Evolutionary conservation across 495 filamentous ascomycete species (phyloP), one percentile per base, ranked within the genome.

Genomic region (Penicillium manginii): DNA sequence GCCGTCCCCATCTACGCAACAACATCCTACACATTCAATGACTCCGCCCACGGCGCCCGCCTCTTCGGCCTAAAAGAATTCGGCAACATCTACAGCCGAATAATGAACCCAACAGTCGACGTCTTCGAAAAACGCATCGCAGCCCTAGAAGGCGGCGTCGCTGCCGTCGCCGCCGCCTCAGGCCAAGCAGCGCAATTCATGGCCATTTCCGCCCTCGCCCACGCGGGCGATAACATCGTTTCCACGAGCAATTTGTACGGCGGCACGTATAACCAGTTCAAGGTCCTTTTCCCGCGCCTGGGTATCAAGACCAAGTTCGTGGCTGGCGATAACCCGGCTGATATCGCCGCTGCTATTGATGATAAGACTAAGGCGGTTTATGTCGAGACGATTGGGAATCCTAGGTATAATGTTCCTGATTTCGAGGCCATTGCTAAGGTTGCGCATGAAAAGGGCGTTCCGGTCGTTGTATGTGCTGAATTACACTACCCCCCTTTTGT

Each of bases 101-200:
- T 98, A 64, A 96, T 96, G 92, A 98, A 98, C 73, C 94, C 94
- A 2, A 98, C 94, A 6, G 91, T 97, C 57, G 96, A 97, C 76
- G 96, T 98, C 43, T 94, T 98, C 59, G 94, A 98, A 76, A 97
- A 98, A 81, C 87, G 94, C 51, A 90, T 98, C 43, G 94, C 96
- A 14, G 96, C 94, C 14, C 86, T 98, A 19, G 94, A 98, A 75
- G 94, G 94, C 12, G 94, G 94, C 54, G 87, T 92, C 26, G 94
- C 94, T 3, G 94, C 94, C 15, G 81, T 98, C 15, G 94, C 93
- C 2, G 85, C 93, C 22, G 83, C 91, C 2, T 97, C 94, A 2
- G 94, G 94, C 53, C 96, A 98, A 74, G 84, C 91, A 1, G 94
- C 94, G 9, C 96, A 98, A 67, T 97, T 98, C 83, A 86, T 98